Conservation (phyloP, 2,329 filamentous ascomycete species). For the Tolypocladium capitatum region DNA sequence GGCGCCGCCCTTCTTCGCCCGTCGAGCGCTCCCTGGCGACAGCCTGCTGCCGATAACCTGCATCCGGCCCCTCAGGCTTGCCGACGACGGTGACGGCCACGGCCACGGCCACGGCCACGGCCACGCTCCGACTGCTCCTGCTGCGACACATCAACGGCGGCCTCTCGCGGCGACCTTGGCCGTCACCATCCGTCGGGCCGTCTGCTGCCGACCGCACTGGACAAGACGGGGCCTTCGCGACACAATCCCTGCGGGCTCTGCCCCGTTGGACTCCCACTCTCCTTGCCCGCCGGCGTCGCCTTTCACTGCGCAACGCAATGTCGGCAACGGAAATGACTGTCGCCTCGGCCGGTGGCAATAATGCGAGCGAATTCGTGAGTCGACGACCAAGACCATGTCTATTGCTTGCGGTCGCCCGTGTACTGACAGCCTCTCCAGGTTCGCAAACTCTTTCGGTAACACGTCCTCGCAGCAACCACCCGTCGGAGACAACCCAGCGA, state of each 20-base stretch:
- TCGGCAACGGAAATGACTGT: conserved; percentile 19
- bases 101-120: background rate
- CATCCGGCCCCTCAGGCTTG: no score
- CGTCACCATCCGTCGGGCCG: background rate
- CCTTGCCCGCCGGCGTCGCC: background rate
- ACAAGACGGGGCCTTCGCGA: background rate
- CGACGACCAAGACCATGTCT: background rate
- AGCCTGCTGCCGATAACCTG: background rate
- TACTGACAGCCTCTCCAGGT: conserved; percentile 42
- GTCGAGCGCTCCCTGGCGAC: background rate
- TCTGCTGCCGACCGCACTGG: background rate
- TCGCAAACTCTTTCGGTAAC: conserved; percentile 95
- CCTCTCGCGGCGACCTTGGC: background rate
- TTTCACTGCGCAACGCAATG: conserved; percentile 11
- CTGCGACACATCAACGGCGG: background rate
- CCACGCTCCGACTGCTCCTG: background rate
- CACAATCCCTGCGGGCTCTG: background rate
- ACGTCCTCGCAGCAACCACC: background rate
- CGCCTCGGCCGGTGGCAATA: conserved; percentile 44
- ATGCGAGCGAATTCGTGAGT: conserved; percentile 92
- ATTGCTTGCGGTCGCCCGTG: background rate
- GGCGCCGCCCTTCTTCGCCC: background rate
- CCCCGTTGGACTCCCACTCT: background rate
- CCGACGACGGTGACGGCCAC: no score
- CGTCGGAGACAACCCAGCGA: background rate